Percentiles rank a stretch among this genome's conserved stretches.
Conservation (phyloP, 106 monocot species). For the Allium cepa region DNA sequence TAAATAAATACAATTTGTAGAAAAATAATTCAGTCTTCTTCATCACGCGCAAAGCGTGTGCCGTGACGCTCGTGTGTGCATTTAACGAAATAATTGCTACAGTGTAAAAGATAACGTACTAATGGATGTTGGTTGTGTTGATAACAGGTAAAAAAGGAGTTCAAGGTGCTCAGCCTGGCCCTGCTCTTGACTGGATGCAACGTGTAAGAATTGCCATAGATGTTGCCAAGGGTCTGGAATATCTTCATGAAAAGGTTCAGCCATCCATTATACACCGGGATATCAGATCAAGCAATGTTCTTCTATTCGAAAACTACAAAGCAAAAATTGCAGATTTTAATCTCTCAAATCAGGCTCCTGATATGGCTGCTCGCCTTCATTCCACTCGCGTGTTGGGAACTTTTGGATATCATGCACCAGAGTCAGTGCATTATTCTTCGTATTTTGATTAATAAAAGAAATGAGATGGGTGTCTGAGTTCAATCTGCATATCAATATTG, state of each 20-base stretch:
- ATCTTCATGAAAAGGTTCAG: slow-evolving; percentile 88
- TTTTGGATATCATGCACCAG: slow-evolving; percentile 93
- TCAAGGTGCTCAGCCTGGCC: slow-evolving; percentile 85
- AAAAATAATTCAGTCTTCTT: no score
- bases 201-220: slow-evolving; percentile 84
- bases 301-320: slow-evolving; percentile 76
- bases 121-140: no score
- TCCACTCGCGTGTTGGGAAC: slow-evolving; percentile 89
- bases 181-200: slow-evolving; percentile 74
- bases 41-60: no score
- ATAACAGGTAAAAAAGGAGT: slow-evolving; percentile 80
- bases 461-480: no score
- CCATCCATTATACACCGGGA: slow-evolving; percentile 85
- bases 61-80: no score
- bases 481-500: no score
- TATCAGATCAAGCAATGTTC: slow-evolving; percentile 85
- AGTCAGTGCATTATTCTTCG: slow-evolving; percentile 23
- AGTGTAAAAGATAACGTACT: no score
- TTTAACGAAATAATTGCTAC: no score
- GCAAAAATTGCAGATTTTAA: slow-evolving; percentile 94
- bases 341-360: slow-evolving; percentile 84
- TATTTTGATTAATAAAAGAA: no score
- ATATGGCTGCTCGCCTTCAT: slow-evolving; percentile 94
- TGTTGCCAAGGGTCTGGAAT: slow-evolving; percentile 84
- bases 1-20: no score